phyloP scores from a whole-genome alignment of 164 flowering plant genomes.

The Aristolochia californica region DNA sequence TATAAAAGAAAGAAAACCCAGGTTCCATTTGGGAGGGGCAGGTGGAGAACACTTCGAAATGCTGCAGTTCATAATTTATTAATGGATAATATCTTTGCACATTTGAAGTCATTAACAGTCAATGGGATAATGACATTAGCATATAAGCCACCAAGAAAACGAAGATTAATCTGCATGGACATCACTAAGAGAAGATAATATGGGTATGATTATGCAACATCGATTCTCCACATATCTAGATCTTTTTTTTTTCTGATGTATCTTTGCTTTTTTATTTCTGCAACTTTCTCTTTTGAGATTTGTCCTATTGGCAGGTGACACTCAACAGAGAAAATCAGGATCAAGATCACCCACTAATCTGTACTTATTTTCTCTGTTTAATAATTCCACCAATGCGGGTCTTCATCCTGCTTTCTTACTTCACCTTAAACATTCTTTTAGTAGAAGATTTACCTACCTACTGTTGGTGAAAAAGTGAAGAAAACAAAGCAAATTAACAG shows the following conservation, averaged over 20 bases:
- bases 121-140: slow-evolving; percentile 17
- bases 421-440: not conserved
- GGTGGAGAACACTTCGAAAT: too few relatives aligned
- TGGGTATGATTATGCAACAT: slow-evolving; percentile 15
- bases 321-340: slow-evolving; percentile 4
- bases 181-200: slow-evolving; percentile 14
- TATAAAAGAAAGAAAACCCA: not conserved
- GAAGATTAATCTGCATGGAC: slow-evolving; percentile 21
- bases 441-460: slow-evolving; percentile 4
- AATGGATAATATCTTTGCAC: slow-evolving; percentile 7
- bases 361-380: slow-evolving; percentile 3
- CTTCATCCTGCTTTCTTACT: too few relatives aligned
- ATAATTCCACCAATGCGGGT: too few relatives aligned
- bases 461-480: not conserved
- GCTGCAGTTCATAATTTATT: slow-evolving; percentile 16
- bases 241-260: too few relatives aligned
- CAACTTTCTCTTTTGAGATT: slow-evolving; percentile 4
- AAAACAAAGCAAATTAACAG: not conserved
- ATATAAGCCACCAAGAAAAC: slow-evolving; percentile 12
- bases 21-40: too few relatives aligned
- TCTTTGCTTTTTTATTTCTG: not conserved
- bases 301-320: slow-evolving; percentile 16
- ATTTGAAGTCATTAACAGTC: slow-evolving; percentile 1
- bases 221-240: slow-evolving; percentile 25
- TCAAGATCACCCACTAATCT: slow-evolving; percentile 7